These are phyloP conservation scores for Mytilinidion resinicola DNA, from an alignment of 495 filamentous ascomycete species.

Conservation along the genomic window DNA sequence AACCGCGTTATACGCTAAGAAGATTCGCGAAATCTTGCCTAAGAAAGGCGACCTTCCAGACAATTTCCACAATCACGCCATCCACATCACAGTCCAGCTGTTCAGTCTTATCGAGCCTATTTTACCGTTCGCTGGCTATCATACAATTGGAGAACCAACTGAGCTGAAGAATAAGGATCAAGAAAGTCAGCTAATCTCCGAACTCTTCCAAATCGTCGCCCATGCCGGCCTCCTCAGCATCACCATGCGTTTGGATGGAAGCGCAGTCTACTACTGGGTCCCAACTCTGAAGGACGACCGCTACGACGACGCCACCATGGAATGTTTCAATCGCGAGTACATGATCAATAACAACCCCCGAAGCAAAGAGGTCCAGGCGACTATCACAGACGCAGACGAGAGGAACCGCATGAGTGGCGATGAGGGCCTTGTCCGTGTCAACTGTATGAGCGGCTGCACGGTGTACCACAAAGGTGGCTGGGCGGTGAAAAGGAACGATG, in stretches of 20 bases:
- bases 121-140: not conserved
- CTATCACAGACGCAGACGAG: not conserved
- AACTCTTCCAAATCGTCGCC: conserved; percentile 10
- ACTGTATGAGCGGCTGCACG: conserved; percentile 11
- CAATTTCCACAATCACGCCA: conserved; percentile 7
- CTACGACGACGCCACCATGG: conserved; percentile 8
- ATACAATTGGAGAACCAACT: not conserved
- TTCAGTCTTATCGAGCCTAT: conserved; percentile 12
- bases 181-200: not conserved
- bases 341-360: conserved; percentile 10
- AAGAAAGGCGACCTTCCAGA: conserved; percentile 3
- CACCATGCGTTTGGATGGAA: conserved; percentile 12
- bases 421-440: conserved; percentile 7
- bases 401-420: conserved; percentile 5
- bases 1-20: conserved; percentile 2
- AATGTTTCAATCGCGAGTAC: conserved; percentile 12
- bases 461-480: conserved; percentile 21
- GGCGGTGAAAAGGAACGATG: conserved; percentile 1
- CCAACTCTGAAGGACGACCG: conserved; percentile 20
- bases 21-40: not conserved
- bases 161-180: not conserved
- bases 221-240: conserved; percentile 10
- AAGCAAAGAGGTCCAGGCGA: not conserved
- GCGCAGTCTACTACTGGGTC: conserved; percentile 20
- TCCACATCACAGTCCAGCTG: not conserved